Conservation (phyloP, 768 basidiomycete species). For the Trametes meyenii region DNA sequence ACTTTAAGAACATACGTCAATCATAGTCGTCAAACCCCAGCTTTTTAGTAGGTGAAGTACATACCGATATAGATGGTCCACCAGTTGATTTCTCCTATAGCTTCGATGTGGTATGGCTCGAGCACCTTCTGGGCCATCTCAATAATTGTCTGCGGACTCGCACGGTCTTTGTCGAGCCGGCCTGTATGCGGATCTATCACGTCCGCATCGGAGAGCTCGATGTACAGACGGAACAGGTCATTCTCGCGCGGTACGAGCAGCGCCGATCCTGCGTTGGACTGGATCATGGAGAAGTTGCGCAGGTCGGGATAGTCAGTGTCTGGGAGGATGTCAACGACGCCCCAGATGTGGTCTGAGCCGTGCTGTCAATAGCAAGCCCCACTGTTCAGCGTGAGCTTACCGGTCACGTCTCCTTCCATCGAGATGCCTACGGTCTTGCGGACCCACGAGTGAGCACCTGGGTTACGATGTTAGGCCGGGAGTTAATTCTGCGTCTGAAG, state of each 20-base stretch:
- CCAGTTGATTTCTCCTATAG: constrained; percentile 58
- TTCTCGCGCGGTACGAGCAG: constrained; percentile 57
- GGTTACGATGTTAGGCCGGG: no score
- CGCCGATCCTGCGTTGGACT: constrained; percentile 53
- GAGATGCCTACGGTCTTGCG: constrained; percentile 63
- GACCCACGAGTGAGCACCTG: constrained; percentile 85
- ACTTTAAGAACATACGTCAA: constrained; percentile 37
- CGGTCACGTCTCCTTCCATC: constrained; percentile 78
- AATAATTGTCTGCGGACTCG: constrained; percentile 44
- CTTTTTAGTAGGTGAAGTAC: constrained; percentile 23
- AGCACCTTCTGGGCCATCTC: constrained; percentile 40
- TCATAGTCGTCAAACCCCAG: background rate
- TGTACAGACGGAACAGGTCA: constrained; percentile 52
- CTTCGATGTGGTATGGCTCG: constrained; percentile 54
- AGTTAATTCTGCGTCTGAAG: background rate
- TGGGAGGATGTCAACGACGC: constrained; percentile 66
- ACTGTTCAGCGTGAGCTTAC: constrained; percentile 32
- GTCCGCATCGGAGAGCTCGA: constrained; percentile 51
- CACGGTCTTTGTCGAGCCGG: constrained; percentile 42
- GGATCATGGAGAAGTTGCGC: constrained; percentile 50
- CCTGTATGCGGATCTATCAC: constrained; percentile 40
- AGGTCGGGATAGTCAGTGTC: constrained; percentile 59
- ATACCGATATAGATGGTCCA: constrained; percentile 74
- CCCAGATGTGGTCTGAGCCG: constrained; percentile 71
- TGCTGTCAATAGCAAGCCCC: background rate